These are phyloP conservation scores for Cymbopogon citratus DNA, from an alignment of 176 grass and related monocot genomes.

Conservation along the genomic window DNA sequence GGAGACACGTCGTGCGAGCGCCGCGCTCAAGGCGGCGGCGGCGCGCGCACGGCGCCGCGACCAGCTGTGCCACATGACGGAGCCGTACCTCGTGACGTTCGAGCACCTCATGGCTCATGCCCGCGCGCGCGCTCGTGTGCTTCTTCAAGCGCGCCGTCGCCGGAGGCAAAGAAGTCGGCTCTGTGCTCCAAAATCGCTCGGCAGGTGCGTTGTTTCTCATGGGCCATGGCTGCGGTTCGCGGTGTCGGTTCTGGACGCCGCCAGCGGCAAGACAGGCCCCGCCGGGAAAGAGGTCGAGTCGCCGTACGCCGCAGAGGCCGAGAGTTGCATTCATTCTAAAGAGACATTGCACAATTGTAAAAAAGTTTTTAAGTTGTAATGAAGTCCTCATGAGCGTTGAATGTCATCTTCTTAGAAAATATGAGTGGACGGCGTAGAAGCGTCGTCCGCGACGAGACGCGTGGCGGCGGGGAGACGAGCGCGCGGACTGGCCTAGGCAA, in stretches of 20 bases:
- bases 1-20: slow-evolving; percentile 45
- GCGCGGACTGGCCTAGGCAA: too few relatives aligned
- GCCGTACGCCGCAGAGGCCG: slow-evolving; percentile 4
- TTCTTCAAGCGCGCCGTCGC: slow-evolving; percentile 53
- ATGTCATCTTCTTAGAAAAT: too few relatives aligned
- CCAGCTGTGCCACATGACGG: slow-evolving; percentile 31
- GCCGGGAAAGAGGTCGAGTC: slow-evolving; percentile 14
- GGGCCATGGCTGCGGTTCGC: slow-evolving; percentile 45
- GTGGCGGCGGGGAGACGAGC: too few relatives aligned
- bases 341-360: too few relatives aligned
- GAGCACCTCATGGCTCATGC: slow-evolving; percentile 57
- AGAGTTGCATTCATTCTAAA: too few relatives aligned
- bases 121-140: slow-evolving; percentile 63
- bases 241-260: slow-evolving; percentile 18
- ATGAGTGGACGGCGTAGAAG: too few relatives aligned
- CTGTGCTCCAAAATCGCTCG: slow-evolving; percentile 49
- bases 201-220: slow-evolving; percentile 46
- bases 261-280: slow-evolving; percentile 13
- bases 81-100: slow-evolving; percentile 34
- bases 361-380: too few relatives aligned
- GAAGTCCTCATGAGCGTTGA: too few relatives aligned
- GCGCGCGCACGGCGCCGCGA: not conserved
- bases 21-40: slow-evolving; percentile 26
- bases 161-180: slow-evolving; percentile 28
- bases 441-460: too few relatives aligned